phyloP scores from a whole-genome alignment of 768 basidiomycete genomes.

The Agrocybe chaxingu region DNA sequence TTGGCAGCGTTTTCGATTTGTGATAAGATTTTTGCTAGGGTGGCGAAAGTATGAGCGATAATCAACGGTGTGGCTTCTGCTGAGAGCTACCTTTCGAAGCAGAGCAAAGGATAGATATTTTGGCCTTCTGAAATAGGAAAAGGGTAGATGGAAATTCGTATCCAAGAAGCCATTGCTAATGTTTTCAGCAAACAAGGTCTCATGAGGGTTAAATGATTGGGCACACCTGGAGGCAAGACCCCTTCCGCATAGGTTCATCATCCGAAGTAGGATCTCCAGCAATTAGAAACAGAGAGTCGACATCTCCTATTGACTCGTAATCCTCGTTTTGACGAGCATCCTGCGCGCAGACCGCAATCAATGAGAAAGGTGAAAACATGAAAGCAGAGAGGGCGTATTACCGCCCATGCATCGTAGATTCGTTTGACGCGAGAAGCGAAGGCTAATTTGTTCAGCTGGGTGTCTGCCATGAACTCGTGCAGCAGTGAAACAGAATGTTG shows the following conservation, averaged over 20 bases:
- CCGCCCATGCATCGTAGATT: conserved; percentile 63
- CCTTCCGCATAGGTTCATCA: conserved; percentile 88
- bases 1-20: conserved; percentile 64
- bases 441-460: conserved; percentile 61
- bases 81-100: conserved; percentile 71
- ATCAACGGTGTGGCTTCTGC: conserved; percentile 1
- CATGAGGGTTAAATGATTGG: neutral
- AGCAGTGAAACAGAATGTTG: conserved; percentile 15
- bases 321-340: conserved; percentile 68
- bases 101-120: conserved; percentile 78
- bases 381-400: conserved; percentile 24
- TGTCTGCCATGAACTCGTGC: conserved; percentile 50
- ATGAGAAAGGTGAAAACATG: conserved; percentile 4
- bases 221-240: conserved; percentile 83
- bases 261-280: conserved; percentile 81
- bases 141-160: conserved; percentile 97
- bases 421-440: conserved; percentile 57
- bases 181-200: conserved; percentile 13
- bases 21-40: conserved; percentile 76
- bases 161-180: conserved; percentile 87
- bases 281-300: conserved; percentile 66
- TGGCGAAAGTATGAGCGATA: conserved; percentile 5
- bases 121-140: conserved; percentile 76
- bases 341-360: conserved; percentile 30
- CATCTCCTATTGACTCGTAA: conserved; percentile 61